Base-by-base conservation (phyloP, 108 stramenopile species). In the Thalassiosira profunda region DNA sequence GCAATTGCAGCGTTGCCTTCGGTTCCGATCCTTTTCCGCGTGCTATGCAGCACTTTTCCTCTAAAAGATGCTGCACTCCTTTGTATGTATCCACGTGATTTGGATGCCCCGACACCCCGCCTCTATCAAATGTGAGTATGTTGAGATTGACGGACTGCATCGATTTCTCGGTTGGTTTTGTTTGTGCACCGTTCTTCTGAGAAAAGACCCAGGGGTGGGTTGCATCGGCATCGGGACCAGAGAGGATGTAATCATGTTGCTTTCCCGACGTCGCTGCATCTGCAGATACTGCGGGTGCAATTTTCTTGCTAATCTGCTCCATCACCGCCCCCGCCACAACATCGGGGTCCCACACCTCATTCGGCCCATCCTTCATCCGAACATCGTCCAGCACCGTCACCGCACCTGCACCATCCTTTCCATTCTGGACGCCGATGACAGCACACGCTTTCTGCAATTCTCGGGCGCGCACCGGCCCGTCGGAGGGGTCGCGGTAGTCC, bases 31-130 rank as follows among this genome's bases (percentile, higher is more conserved):
- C n/a, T n/a, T n/a, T n/a, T 34, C 37, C 44, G 4, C 3, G 45
- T 5, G 4, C n/a, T 26, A 59, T 17, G 11, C 31, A 38, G 41
- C 69, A 70, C 29, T 63, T 58, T 62, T 72, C 64, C 51, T 65
- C 29, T 12, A 76, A 43, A 2, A 87, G 35, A 35, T 76, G 51
- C 21, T 38, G 35, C 0, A 89, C 82, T 25, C 89, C 93, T n/a
- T 46, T 54, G 58, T 69, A 85, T 17, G 82, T 83, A 74, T 90
- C 90, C 2, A 75, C 71, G 61, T 94, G 93, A 82, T 94, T 94
- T 31, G 84, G 71, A 75, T 94, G 93, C 5, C 88, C 86, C 7
- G 90, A 92, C 9, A 94, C 87, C 23, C 93, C 93, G 1, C 43
- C 35, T 8, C 69, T 12, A 53, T 94, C 93, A 74, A 94, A 94